Percentiles rank a stretch among this genome's conserved stretches.
phyloP scores from a whole-genome alignment of 192 early-diverging fungal genomes.

The Irineochytrium annulatum region DNA sequence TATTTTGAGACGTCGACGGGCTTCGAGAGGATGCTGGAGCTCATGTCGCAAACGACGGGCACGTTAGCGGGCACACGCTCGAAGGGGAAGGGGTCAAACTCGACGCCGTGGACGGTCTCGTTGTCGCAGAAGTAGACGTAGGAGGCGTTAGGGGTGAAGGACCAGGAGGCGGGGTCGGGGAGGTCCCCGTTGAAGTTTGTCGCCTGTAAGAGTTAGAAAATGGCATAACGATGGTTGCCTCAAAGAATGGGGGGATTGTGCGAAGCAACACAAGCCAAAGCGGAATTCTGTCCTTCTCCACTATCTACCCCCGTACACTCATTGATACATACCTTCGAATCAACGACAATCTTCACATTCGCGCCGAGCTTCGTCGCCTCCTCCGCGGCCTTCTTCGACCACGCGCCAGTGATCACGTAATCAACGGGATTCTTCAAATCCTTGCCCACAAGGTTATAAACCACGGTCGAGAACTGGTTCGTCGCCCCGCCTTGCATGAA shows the following conservation, averaged over 20 bases:
- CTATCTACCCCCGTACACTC: too few relatives aligned
- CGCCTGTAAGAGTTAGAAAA: too few relatives aligned
- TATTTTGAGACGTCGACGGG: slow-evolving; percentile 76
- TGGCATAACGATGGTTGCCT: too few relatives aligned
- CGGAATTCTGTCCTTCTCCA: too few relatives aligned
- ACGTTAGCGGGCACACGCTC: slow-evolving; percentile 41
- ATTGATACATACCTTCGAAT: too few relatives aligned
- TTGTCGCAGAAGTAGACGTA: slow-evolving; percentile 98
- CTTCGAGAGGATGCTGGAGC: slow-evolving; percentile 45
- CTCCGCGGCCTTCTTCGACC: slow-evolving; percentile 82
- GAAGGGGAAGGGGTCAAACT: slow-evolving; percentile 73
- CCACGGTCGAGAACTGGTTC: slow-evolving; percentile 84
- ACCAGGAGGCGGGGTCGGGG: slow-evolving; percentile 61
- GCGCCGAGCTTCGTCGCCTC: slow-evolving; percentile 80
- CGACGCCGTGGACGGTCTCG: slow-evolving; percentile 96
- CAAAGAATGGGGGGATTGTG: too few relatives aligned
- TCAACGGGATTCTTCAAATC: slow-evolving; percentile 57
- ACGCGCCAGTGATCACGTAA: slow-evolving; percentile 87
- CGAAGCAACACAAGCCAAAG: too few relatives aligned
- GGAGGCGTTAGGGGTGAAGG: slow-evolving; percentile 65
- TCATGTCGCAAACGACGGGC: slow-evolving; percentile 81
- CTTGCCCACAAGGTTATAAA: slow-evolving; percentile 76
- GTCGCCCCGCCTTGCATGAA: slow-evolving; percentile 94
- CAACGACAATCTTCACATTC: slow-evolving; percentile 68
- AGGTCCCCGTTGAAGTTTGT: slow-evolving; percentile 47